Evolutionary conservation across 176 grass and related monocot species (phyloP), one percentile per base, ranked within the genome.

Genomic region (Microstegium vimineum): DNA sequence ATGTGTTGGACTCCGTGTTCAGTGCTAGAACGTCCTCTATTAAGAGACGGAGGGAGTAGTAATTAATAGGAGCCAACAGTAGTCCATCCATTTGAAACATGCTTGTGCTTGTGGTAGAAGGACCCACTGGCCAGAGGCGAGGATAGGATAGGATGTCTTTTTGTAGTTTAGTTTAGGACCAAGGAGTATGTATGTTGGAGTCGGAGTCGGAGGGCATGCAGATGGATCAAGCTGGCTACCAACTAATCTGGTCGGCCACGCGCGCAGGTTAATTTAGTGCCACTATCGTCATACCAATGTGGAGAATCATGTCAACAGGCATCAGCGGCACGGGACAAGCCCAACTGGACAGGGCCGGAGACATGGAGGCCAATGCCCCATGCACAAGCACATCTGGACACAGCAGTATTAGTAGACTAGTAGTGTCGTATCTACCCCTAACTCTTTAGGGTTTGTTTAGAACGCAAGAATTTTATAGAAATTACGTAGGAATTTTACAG

Each of bases 171-270:
- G n/a, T 57, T 2, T 78, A 25, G 63, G n/a, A 28, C 15, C 15
- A 72, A 34, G 62, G 17, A 34, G 25, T 5, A 66, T 64, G 59
- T 14, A 67, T 45, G 80, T 81, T 34, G n/a, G n/a, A n/a, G n/a
- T n/a, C n/a, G n/a, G n/a, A n/a, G n/a, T n/a, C n/a, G n/a, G n/a
- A n/a, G n/a, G n/a, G n/a, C n/a, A n/a, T n/a, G 36, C 13, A 22
- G 63, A 60, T 60, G 2, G 62, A 57, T 57, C 23, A 23, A 17
- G 72, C 66, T 75, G 62, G 47, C 26, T 23, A 46, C 41, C 85
- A 82, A 73, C 75, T 65, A 79, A 52, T 79, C 56, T 79, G 75
- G 83, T 79, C 75, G 83, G 83, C 75, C 75, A 73, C 70, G 15
- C n/a, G n/a, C 40, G 28, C 25, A 20, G 35, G 12, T 10, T 82